These are phyloP conservation scores for Podospora sp. DNA, from an alignment of 495 filamentous ascomycete genomes.

Conservation along the genomic window DNA sequence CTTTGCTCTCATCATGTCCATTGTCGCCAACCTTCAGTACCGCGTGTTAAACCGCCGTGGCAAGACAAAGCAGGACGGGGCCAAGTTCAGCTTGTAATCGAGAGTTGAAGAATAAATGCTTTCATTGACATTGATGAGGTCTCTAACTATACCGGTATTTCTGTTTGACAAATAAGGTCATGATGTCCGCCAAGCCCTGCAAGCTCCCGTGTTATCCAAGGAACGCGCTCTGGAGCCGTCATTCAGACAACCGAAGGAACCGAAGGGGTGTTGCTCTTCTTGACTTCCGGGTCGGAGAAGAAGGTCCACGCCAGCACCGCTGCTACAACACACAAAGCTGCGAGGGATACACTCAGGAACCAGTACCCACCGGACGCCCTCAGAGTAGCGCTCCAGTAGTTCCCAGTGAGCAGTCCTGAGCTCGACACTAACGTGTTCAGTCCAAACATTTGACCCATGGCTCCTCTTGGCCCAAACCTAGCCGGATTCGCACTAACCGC, in stretches of 20 bases:
- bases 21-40: conserved; percentile 33
- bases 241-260: neutral
- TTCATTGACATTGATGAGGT: neutral
- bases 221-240: neutral
- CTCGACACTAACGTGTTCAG: conserved; percentile 18
- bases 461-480: conserved; percentile 15
- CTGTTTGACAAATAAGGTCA: neutral
- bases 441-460: conserved; percentile 21
- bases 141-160: neutral
- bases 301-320: conserved; percentile 11
- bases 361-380: conserved; percentile 12
- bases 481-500: conserved; percentile 7
- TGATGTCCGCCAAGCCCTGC: neutral
- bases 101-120: neutral
- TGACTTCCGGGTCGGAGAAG: conserved; percentile 3
- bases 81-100: conserved; percentile 22
- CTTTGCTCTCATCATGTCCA: conserved; percentile 21
- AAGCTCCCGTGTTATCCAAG: neutral
- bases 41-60: conserved; percentile 29
- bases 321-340: neutral
- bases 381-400: conserved; percentile 8
- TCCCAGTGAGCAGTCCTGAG: conserved; percentile 14
- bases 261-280: neutral
- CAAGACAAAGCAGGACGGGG: conserved; percentile 18
- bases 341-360: conserved; percentile 13